Base-by-base conservation (phyloP, 2,329 filamentous ascomycete species). In the Coniella lustricola region DNA sequence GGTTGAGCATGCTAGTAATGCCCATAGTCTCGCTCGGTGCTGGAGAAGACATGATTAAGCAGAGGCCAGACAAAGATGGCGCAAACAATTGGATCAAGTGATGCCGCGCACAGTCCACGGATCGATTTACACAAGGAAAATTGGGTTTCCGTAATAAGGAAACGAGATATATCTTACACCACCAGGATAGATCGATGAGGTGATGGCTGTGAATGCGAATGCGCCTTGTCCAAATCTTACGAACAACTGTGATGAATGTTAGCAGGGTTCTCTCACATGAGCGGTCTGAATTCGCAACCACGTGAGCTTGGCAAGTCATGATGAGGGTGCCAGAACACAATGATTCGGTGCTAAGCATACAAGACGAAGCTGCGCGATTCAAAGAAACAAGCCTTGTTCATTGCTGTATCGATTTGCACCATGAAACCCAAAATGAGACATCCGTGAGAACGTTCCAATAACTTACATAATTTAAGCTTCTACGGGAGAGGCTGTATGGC, bases 1-100 rank as follows among this genome's bases (percentile, higher is more conserved):
- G 72, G 62, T 76, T 75, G 59, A 76, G 62, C 66, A 76, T 72
- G 60, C 68, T 73, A 58, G 67, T 73, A 58, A 76, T 72, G 59
- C 73, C 73, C 73, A 76, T 76, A 51, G 74, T 69, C 63, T 73
- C 70, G 56, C 67, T 66, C 43, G 72, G 64, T 52, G 66, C 68
- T 55, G 69, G 67, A 59, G 69, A 71, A 62, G 61, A 64, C 64
- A 71, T 67, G 54, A 59, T 64, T 58, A 49, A 45, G 44, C 48
- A 38, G 46, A 41, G 48, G 44, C 44, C 46, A 51, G 46, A 54
- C 50, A 50, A 50, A 50, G 47, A 34, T 46, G 46, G 46, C 48
- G 25, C 18, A 34, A n/a, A 43, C 21, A 37, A 42, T 48, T 46
- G 46, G 49, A 45, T 43, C 33, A 46, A 29, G 33, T 48, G 46